Conservation (phyloP, 2,329 filamentous ascomycete genomes). For the Grosmannia serpens region DNA sequence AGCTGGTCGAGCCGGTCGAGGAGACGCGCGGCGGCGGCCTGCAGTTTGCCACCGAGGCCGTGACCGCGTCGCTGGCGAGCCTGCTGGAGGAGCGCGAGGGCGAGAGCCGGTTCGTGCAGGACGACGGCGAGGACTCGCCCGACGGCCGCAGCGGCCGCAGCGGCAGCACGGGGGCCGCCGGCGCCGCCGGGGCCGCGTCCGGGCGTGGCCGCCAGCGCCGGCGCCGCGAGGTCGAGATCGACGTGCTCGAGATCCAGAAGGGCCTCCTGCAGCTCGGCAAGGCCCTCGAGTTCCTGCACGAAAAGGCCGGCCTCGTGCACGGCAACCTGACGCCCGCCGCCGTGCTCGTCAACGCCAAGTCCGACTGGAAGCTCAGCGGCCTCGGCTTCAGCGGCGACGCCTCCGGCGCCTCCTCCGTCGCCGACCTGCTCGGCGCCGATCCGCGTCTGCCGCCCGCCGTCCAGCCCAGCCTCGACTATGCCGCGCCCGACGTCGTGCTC, state of each 20-base stretch:
- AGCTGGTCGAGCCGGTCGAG: slow-evolving; percentile 89
- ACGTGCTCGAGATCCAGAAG: slow-evolving; percentile 96
- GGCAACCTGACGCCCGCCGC: slow-evolving; percentile 90
- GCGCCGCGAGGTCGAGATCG: slow-evolving; percentile 78
- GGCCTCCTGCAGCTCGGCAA: slow-evolving; percentile 67
- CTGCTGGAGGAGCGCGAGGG: slow-evolving; percentile 73
- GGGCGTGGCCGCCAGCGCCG: slow-evolving; percentile 52
- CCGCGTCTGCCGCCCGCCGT: slow-evolving; percentile 69
- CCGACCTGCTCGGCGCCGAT: slow-evolving; percentile 73
- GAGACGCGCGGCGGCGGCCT: slow-evolving; percentile 83
- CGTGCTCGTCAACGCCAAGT: slow-evolving; percentile 91
- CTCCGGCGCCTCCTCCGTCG: slow-evolving; percentile 42
- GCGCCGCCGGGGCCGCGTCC: no score
- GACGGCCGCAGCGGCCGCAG: slow-evolving; percentile 51
- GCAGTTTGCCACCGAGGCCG: slow-evolving; percentile 89
- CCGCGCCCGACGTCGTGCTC: slow-evolving; percentile 86
- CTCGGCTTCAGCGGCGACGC: slow-evolving; percentile 76
- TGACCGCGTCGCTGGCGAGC: slow-evolving; percentile 78
- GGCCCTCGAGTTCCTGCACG: slow-evolving; percentile 17
- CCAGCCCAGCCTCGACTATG: slow-evolving; percentile 85
- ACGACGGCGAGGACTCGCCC: slow-evolving; percentile 58
- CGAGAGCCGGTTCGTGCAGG: slow-evolving; percentile 38
- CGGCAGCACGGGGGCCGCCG: slow-evolving; percentile 55
- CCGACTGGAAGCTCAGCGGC: slow-evolving; percentile 98
- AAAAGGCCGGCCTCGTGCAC: slow-evolving; percentile 53